These are phyloP conservation scores for Myxozyma melibiosi DNA, from an alignment of 805 yeast species.

Conservation along the genomic window DNA sequence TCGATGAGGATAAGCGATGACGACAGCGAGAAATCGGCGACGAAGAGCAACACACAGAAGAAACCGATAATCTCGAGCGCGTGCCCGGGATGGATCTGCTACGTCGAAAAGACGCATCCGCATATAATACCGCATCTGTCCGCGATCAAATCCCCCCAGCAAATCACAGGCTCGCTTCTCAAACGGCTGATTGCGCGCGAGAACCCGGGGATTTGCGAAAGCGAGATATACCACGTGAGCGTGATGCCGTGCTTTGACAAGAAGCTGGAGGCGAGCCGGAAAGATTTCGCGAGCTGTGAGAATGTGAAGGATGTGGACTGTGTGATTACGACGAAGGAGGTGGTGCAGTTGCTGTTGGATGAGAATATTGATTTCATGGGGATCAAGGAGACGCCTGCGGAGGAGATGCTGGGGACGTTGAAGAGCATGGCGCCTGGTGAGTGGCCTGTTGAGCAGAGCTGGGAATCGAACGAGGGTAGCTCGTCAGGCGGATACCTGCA, in stretches of 20 bases:
- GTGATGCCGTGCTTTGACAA: conserved; percentile 98
- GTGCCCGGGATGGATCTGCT: conserved; percentile 96
- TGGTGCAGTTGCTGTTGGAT: conserved; percentile 69
- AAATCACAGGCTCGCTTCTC: conserved; percentile 79
- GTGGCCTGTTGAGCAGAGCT: conserved; percentile 67
- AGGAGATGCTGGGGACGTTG: not conserved
- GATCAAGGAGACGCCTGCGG: conserved; percentile 5
- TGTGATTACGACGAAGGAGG: conserved; percentile 88
- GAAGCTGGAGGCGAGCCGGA: conserved; percentile 89
- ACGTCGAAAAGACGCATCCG: conserved; percentile 95
- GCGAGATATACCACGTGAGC: conserved; percentile 71
- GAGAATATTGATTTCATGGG: conserved; percentile 42
- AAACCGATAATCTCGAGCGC: conserved; percentile 67
- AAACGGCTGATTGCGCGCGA: conserved; percentile 54
- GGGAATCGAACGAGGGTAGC: conserved; percentile 78
- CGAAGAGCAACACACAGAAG: not conserved
- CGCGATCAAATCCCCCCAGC: conserved; percentile 86
- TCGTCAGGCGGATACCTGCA: conserved; percentile 88
- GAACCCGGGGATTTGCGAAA: conserved; percentile 36
- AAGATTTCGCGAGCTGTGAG: conserved; percentile 53
- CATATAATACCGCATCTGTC: conserved; percentile 71
- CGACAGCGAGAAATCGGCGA: not conserved
- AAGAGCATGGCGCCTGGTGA: conserved; percentile 51
- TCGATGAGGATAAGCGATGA: conserved; percentile 6
- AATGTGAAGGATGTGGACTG: conserved; percentile 76